Evolutionary conservation across 495 filamentous ascomycete species (phyloP), one percentile per base, ranked within the genome.

Genomic region (Daldinia concentrica): DNA sequence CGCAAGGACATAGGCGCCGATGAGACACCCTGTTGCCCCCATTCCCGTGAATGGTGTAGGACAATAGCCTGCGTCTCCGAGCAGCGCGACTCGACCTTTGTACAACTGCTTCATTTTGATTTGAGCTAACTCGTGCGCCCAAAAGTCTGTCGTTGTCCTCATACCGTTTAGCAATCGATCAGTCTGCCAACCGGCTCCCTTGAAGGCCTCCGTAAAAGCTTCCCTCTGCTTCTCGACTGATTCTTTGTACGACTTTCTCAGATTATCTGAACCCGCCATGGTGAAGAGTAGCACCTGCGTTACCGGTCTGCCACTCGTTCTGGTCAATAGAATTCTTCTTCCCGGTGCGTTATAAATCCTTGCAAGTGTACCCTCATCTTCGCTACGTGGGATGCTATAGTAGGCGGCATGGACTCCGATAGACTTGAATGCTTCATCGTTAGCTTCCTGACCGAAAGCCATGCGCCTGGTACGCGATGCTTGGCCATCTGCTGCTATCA

Each of bases 41-140:
- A 85, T 78, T 3, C 86, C 85, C 1, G 81, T 83, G 17, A 82
- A 76, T 0, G 80, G 71, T 1, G 74, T 77, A 0, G 84, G 84
- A 50, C 82, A 83, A 61, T 87, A 85, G 0, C 72, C 86, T 1
- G 86, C 80, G 71, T 89, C 86, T 3, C 87, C 87, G 8, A 88
- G 32, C 1, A 87, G 72, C 0, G 77, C 81, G 2, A 86, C 76
- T 1, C 83, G 81, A 6, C 81, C 81, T 0, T 58, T 43, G 17
- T 71, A 81, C 75, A 77, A 80, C 12, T 29, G 43, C 6, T 64
- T 58, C 69, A 82, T 34, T 37, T 75, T 77, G 45, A 88, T 79
- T 63, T 86, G 84, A 0, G 76, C 77, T 19, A 80, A 62, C 54
- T 84, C 85, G 24, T 63, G 74, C 34, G 74, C 66, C 32, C 73